These are phyloP conservation scores for Starmerella potacharoeniae DNA, from an alignment of 805 yeast genomes.

Conservation along the genomic window DNA sequence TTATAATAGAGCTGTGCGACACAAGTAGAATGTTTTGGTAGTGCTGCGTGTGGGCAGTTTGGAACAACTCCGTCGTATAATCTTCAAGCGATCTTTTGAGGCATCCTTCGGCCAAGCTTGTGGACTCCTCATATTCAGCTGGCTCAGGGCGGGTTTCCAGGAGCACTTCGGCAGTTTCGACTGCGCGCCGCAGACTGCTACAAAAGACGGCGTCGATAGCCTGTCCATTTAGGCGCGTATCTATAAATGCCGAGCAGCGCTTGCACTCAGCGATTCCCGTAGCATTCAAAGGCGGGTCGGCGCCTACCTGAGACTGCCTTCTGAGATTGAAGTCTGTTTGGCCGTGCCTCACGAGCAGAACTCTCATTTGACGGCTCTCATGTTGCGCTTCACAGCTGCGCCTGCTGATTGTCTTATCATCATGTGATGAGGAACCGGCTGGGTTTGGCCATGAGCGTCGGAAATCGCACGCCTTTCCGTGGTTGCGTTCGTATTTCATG, in stretches of 20 bases:
- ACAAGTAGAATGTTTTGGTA: constrained; percentile 2
- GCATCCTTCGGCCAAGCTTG: constrained; percentile 6
- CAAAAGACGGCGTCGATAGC: constrained; percentile 5
- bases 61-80: background rate
- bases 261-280: constrained; percentile 1
- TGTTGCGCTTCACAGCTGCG: no score
- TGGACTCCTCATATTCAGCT: background rate
- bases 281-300: constrained; percentile 8
- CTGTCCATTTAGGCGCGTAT: background rate
- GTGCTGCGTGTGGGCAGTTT: background rate
- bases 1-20: constrained; percentile 9
- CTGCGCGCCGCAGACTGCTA: constrained; percentile 2
- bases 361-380: background rate
- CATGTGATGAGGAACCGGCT: no score
- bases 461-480: background rate
- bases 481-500: background rate
- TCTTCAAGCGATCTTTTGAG: background rate
- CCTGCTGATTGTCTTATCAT: no score
- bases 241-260: background rate
- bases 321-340: constrained; percentile 6
- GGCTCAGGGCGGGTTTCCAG: constrained; percentile 2
- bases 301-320: background rate
- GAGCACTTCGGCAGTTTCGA: background rate
- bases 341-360: constrained; percentile 7
- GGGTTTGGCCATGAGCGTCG: no score